These are phyloP conservation scores for Thinopyrum obtusiflorum DNA, from an alignment of 202 grass and related monocot genomes.

Conservation along the genomic window DNA sequence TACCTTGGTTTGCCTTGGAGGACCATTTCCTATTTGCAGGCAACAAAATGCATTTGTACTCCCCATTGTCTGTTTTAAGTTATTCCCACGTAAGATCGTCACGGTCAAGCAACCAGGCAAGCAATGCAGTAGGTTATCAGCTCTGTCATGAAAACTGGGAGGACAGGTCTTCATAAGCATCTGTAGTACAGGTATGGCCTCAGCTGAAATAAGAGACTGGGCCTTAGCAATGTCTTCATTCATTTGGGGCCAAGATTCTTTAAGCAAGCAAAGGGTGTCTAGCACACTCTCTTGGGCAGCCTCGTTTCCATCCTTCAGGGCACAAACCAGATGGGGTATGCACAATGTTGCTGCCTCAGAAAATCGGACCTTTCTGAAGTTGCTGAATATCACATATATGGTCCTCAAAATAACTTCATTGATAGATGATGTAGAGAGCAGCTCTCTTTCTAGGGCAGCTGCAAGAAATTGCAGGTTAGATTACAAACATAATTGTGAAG, in stretches of 20 bases:
- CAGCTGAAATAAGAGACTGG: conserved; percentile 86
- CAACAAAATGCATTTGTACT: conserved; percentile 97
- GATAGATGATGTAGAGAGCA: conserved; percentile 73
- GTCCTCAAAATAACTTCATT: conserved; percentile 84
- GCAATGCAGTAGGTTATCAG: conserved; percentile 82
- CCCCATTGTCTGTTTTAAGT: conserved; percentile 94
- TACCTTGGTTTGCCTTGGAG: conserved; percentile 91
- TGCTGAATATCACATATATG: conserved; percentile 82
- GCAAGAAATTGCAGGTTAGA: conserved; percentile 36
- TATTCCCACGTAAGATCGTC: conserved; percentile 87
- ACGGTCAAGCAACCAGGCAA: conserved; percentile 90
- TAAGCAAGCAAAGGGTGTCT: conserved; percentile 83
- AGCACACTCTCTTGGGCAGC: conserved; percentile 82
- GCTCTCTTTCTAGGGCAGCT: conserved; percentile 82
- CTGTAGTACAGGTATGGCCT: conserved; percentile 82
- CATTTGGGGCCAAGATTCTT: conserved; percentile 92
- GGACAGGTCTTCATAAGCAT: conserved; percentile 90
- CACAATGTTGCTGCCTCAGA: conserved; percentile 89
- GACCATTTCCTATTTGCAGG: conserved; percentile 93
- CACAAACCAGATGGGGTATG: conserved; percentile 83
- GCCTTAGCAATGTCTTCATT: conserved; percentile 93
- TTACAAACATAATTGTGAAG: conserved; percentile 21
- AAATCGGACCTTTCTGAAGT: conserved; percentile 87
- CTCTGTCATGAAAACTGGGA: conserved; percentile 90
- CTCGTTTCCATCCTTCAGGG: conserved; percentile 71